phyloP scores from a whole-genome alignment of 139 green algal species.

The Medakamo hakoo region DNA sequence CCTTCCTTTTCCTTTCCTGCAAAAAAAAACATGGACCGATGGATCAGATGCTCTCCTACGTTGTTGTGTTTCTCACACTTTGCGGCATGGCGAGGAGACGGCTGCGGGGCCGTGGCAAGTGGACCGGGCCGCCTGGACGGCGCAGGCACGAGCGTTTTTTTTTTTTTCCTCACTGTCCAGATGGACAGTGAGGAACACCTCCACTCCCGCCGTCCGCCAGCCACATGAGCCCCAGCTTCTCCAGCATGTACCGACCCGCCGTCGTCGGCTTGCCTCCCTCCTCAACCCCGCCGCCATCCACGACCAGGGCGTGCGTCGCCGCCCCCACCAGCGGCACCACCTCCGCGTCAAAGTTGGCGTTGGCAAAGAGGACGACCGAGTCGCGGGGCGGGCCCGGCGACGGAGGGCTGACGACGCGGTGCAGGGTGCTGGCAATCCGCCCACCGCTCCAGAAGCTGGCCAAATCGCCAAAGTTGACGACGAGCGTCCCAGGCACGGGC shows the following conservation, averaged over 20 bases:
- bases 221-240: conserved; percentile 20
- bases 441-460: conserved; percentile 11
- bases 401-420: conserved; percentile 15
- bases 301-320: neutral
- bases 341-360: conserved; percentile 13
- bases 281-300: too few relatives aligned
- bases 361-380: conserved; percentile 21
- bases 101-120: too few relatives aligned
- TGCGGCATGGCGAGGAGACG: too few relatives aligned
- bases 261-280: neutral
- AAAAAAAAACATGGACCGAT: too few relatives aligned
- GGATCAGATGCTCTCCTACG: too few relatives aligned
- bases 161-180: neutral
- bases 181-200: too few relatives aligned
- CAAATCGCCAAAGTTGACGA: conserved; percentile 27
- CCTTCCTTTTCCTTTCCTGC: too few relatives aligned
- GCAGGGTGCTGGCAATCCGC: conserved; percentile 12
- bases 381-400: conserved; percentile 1
- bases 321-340: conserved; percentile 6
- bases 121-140: too few relatives aligned
- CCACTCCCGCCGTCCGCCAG: neutral
- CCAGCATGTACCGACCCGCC: conserved; percentile 19
- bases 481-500: conserved; percentile 5
- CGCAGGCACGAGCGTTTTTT: too few relatives aligned
- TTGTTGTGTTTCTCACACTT: too few relatives aligned